A percentile compares a stretch with the other conserved stretches of the same genome.
Evolutionary conservation across 1,284 basidiomycete species (phyloP).

Genomic region (Ganoderma lucidum): DNA sequence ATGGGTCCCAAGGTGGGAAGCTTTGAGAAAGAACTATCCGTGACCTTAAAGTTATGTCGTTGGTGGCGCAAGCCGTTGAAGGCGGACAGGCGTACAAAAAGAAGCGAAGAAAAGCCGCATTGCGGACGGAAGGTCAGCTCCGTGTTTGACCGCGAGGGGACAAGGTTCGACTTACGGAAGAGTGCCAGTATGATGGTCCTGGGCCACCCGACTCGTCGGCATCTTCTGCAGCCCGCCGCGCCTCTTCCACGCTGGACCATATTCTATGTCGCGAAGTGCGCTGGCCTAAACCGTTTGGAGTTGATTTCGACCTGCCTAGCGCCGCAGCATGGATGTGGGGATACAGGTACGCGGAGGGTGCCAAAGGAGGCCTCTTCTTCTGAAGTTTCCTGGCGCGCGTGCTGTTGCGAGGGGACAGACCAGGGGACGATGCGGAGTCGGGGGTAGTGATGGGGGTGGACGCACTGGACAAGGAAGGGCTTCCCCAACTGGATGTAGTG

Average conservation of each 20-base stretch:
- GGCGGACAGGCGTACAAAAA: conserved; percentile 12
- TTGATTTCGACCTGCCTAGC: conserved; percentile 32
- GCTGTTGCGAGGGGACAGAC: conserved; percentile 28
- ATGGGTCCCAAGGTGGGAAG: conserved; percentile 28
- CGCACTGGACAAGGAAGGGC: conserved; percentile 26
- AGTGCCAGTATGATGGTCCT: conserved; percentile 24
- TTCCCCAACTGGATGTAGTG: conserved; percentile 25
- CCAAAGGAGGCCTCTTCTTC: conserved; percentile 33
- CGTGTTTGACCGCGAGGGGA: conserved; percentile 25
- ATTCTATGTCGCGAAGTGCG: conserved; percentile 23
- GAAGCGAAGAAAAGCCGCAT: conserved; percentile 20
- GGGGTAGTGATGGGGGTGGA: conserved; percentile 36
- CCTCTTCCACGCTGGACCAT: conserved; percentile 32
- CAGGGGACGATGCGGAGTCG: conserved; percentile 28
- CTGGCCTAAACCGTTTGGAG: conserved; percentile 29
- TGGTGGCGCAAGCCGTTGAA: not conserved
- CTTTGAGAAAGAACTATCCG: conserved; percentile 22
- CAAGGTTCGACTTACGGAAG: conserved; percentile 29
- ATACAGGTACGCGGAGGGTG: conserved; percentile 31
- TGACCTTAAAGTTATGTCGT: conserved; percentile 14
- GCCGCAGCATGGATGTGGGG: conserved; percentile 19
- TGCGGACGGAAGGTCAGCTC: conserved; percentile 24
- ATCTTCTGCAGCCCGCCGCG: conserved; percentile 25
- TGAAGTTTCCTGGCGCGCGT: conserved; percentile 33
- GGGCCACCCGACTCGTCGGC: conserved; percentile 19